Base-by-base conservation (phyloP, 352 stramenopile species). In the Globisporangium abappressorium region DNA sequence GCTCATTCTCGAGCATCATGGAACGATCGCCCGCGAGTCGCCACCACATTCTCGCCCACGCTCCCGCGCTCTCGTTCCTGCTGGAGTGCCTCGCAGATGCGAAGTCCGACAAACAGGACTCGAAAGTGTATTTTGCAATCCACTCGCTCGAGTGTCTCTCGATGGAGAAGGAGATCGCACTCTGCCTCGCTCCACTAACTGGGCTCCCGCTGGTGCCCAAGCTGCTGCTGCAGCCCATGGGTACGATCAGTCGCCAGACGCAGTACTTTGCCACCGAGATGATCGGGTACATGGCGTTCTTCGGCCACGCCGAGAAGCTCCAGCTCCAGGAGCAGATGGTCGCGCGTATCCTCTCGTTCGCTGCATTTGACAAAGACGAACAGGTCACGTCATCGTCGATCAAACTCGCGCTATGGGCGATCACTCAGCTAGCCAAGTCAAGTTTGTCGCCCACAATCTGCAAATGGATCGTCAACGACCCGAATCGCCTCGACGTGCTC, bases 251-350 rank as follows among this genome's bases (percentile, higher is more conserved):
- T 1, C 68, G 68, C 3, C 60, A 81, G 3, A 82, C 80, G n/a
- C 83, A 92, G 46, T 79, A 85, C 60, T 85, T 90, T 70, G 83
- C 71, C 0, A 80, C 82, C 0, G 75, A 92, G 55, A 84, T 87
- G 68, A 76, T 90, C 38, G 83, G 83, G 0, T 87, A 90, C 41
- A 76, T 90, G 83, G 70, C 81, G 9, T 84, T 76, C 34, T 90
- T 87, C 47, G 80, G 77, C 2, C 70, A 87, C 46, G 75, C 71
- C 0, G 61, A 82, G 6, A 70, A 66, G 28, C 70, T 92, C 3
- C 51, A 62, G 9, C 46, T 92, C 4, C 59, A 80, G 1, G 56
- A 70, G 8, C 43, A 57, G 9, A 73, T 77, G 4, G 62, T 92
- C n/a, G 53, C 66, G 0, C 67, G 72, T 0, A 78, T 89, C 12